Evolutionary conservation across 176 grass and related monocot species (phyloP), one percentile per base, ranked within the genome.

Genomic region (Lolium perenne): DNA sequence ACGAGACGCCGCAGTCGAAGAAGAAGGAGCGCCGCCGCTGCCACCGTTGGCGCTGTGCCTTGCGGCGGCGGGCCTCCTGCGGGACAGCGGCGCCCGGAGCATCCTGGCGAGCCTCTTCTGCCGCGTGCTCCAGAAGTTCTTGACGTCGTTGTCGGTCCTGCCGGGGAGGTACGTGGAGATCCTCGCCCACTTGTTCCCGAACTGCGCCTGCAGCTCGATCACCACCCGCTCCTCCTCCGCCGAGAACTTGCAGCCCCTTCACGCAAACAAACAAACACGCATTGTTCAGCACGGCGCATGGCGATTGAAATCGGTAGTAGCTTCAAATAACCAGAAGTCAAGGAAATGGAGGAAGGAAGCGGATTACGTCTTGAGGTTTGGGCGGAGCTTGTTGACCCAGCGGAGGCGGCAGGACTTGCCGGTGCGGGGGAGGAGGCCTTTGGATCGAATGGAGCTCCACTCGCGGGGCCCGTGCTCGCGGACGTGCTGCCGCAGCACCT

Each of bases 41-140:
- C 4, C 13, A 13, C n/a, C 6, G 49, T 48, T 0, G 5, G 4
- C 35, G 25, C 18, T n/a, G 14, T 60, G 70, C 51, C n/a, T 53
- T 59, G 40, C 16, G 32, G 73, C 25, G 59, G 38, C n/a, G 17
- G 63, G 13, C 26, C 64, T 82, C 55, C 73, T 54, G 38, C 85
- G 51, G 0, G 61, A 46, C 58, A 72, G 10, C 6, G 91, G 63
- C 26, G 48, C 47, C 13, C 20, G 7, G 2, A 72, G 2, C 9
- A 71, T 78, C 73, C 89, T 82, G 10, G 83, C 75, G 13, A 89
- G 88, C 68, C 86, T 79, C 79, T 92, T 92, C 83, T 87, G 83
- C 20, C 82, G 65, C 16, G 84, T 92, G 79, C 88, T 95, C 93
- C 90, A 95, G 79, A 89, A 86, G 63, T 95, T 95, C 79, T 95